Percentiles rank a stretch among this genome's conserved stretches.
Evolutionary conservation across 441 rosid species (phyloP).

Genomic region (Erodium moschatum): DNA sequence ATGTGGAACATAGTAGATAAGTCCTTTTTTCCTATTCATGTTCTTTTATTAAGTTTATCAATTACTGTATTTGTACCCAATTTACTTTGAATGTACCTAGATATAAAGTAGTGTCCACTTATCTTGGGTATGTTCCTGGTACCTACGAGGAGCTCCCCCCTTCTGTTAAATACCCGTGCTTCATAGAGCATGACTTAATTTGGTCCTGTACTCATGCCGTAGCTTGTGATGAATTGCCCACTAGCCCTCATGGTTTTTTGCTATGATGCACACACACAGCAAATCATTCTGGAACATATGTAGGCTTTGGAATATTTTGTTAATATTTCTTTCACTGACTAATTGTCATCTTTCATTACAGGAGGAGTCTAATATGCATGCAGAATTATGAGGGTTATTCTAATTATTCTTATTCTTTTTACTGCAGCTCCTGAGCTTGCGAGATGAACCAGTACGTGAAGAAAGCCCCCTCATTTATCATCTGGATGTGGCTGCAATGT

Average conservation of each 20-base stretch:
- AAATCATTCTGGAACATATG: not conserved
- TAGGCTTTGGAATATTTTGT: constrained; percentile 11
- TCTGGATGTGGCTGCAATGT: constrained; percentile 99
- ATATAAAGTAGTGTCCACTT: not conserved
- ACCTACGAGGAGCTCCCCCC: not conserved
- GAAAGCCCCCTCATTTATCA: constrained; percentile 97
- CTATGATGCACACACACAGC: not conserved
- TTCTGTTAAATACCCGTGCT: not conserved
- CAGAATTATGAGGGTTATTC: constrained; percentile 9
- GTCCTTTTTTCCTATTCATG: not conserved
- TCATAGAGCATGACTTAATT: not conserved
- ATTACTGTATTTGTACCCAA: not conserved
- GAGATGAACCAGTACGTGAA: constrained; percentile 73
- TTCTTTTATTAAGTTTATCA: not conserved
- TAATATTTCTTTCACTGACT: not conserved
- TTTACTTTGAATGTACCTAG: not conserved
- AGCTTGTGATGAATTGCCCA: not conserved
- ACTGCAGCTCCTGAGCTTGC: constrained; percentile 68
- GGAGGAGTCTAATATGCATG: constrained; percentile 4
- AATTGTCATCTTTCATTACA: not conserved
- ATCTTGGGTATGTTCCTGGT: not conserved
- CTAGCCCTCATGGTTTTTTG: not conserved
- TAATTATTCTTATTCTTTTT: constrained; percentile 20
- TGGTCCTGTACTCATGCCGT: not conserved
- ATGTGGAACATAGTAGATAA: not conserved